phyloP scores from a whole-genome alignment of 1,139 yeast species.

The Candida pseudoviswanathii region DNA sequence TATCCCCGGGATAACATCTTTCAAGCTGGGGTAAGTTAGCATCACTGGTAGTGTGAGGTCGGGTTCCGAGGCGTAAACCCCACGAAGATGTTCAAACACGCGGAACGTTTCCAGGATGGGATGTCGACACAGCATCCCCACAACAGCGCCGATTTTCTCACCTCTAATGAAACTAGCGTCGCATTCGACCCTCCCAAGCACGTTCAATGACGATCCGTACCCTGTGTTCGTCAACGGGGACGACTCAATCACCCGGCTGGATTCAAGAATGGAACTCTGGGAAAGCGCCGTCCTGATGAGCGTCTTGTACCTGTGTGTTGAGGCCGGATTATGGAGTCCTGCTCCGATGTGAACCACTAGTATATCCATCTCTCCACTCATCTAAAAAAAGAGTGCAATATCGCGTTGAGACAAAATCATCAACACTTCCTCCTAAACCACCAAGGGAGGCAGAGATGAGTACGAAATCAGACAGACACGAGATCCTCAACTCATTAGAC shows the following conservation, averaged over 20 bases:
- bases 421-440: background rate
- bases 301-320: constrained; percentile 21
- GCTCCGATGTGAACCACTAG: constrained; percentile 43
- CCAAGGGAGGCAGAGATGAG: constrained; percentile 17
- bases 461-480: constrained; percentile 25
- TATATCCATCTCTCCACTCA: constrained; percentile 6
- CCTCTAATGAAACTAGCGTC: constrained; percentile 45
- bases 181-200: constrained; percentile 51
- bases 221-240: constrained; percentile 58
- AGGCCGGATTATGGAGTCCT: constrained; percentile 31
- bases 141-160: constrained; percentile 21
- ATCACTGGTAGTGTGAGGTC: constrained; percentile 33
- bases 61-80: constrained; percentile 15
- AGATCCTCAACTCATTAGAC: constrained; percentile 41
- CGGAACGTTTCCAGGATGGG: constrained; percentile 28
- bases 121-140: constrained; percentile 28
- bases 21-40: constrained; percentile 19
- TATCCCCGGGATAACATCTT: constrained; percentile 8
- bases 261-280: constrained; percentile 14
- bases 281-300: constrained; percentile 26
- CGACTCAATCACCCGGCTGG: constrained; percentile 41
- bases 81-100: constrained; percentile 20
- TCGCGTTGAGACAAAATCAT: background rate
- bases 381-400: constrained; percentile 1
- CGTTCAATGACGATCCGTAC: constrained; percentile 52